Evolutionary conservation across 164 flowering plant species (phyloP), one percentile per base, ranked within the genome.

Genomic region (Annona squamosa): DNA sequence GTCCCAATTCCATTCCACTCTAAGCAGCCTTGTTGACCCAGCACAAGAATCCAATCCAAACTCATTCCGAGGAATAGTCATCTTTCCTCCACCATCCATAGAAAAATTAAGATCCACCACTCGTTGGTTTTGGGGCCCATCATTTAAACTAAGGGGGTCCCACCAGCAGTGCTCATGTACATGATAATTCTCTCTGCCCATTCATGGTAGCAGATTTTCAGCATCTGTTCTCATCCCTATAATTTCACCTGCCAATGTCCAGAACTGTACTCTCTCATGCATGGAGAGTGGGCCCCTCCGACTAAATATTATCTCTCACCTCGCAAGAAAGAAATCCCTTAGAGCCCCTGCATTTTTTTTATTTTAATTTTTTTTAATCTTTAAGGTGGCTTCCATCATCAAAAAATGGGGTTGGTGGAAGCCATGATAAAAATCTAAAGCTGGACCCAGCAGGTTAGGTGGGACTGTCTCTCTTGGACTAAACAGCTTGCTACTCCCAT

Each of bases 361-460:
- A 4, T 52, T 4, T 52, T 52, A 9, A 0, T 52, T 52, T 5
- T 52, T 52, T 48, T 48, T 48, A 48, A 4, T 48, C 52, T 7
- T 48, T 52, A 26, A 26, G 37, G 37, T 26, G 1, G 42, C 43
- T 42, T 42, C 48, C 17, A 41, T 5, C 45, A 12, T 19, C 71
- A 7, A 26, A 47, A 4, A 48, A 4, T 43, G 3, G 26, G 9
- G 61, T 69, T 1, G 57, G 59, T 47, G 46, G 68, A 4, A 42
- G 19, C 4, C 68, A 65, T 65, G n/a, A 65, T 43, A 9, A 10
- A 42, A 45, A 43, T 47, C 71, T 19, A 69, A 69, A 65, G 5
- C 41, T 12, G 59, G 71, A 18, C 59, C 59, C 59, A 59, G 18
- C 71, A 46, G 18, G 71, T 47, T 69, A 69, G 71, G 71, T 69